These are phyloP conservation scores for Botrytis byssoidea DNA, from an alignment of 2,329 filamentous ascomycete species.

Conservation along the genomic window DNA sequence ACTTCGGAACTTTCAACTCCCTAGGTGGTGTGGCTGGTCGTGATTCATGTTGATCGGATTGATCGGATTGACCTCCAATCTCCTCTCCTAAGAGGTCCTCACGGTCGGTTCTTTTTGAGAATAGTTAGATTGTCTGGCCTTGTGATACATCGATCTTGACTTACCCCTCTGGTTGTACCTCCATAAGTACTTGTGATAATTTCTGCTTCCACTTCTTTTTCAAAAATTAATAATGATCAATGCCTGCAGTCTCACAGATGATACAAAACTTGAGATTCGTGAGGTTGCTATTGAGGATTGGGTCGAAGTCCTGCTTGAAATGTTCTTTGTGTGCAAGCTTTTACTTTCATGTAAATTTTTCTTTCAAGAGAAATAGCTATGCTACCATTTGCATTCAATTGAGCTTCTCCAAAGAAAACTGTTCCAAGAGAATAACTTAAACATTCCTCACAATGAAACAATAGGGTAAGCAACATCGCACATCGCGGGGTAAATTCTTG, in stretches of 20 bases:
- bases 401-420: conserved; percentile 1
- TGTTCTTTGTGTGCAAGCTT: conserved; percentile 7
- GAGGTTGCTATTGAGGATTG: neutral
- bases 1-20: conserved; percentile 8
- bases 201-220: neutral
- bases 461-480: neutral
- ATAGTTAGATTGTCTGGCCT: neutral
- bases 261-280: neutral
- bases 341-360: neutral
- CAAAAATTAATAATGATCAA: neutral
- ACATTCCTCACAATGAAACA: conserved; percentile 9
- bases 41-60: neutral
- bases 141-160: neutral
- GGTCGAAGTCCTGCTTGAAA: neutral
- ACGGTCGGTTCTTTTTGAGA: neutral
- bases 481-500: neutral
- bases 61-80: neutral
- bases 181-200: neutral
- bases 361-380: conserved; percentile 7
- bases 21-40: neutral
- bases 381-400: conserved; percentile 14
- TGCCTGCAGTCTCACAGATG: neutral
- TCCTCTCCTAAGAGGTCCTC: neutral
- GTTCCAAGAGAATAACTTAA: neutral
- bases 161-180: neutral